A percentile compares a stretch with the other conserved stretches of the same genome.
Conservation (phyloP, 257 asterid genomes). For the Nicotiana obtusifolia region DNA sequence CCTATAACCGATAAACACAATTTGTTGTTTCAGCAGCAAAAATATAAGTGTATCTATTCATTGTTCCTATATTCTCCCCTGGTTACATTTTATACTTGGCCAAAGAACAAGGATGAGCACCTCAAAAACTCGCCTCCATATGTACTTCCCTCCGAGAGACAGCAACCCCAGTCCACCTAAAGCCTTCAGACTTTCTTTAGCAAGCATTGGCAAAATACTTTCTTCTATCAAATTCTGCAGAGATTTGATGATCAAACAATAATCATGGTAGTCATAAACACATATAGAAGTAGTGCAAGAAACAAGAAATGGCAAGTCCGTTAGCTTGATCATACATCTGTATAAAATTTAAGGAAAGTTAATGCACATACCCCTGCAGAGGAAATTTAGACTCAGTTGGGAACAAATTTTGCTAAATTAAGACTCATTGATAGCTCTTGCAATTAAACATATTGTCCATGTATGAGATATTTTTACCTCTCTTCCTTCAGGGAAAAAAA, state of each 20-base stretch:
- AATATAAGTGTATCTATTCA: conserved; percentile 9
- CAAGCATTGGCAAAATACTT: conserved; percentile 92
- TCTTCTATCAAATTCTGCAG: conserved; percentile 70
- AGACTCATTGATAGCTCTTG: not conserved
- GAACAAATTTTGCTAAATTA: not conserved
- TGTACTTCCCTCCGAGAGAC: conserved; percentile 88
- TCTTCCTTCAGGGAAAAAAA: not conserved
- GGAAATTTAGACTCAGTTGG: not conserved
- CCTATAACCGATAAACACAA: conserved; percentile 45
- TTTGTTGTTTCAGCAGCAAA: conserved; percentile 13
- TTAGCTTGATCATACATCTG: not conserved
- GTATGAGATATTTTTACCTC: not conserved
- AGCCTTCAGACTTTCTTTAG: conserved; percentile 89
- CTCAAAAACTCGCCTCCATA: conserved; percentile 91
- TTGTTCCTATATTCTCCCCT: conserved; percentile 7
- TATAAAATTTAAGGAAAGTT: not conserved
- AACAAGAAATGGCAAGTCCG: conserved; percentile 1
- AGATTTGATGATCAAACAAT: not conserved
- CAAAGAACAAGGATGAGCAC: conserved; percentile 32
- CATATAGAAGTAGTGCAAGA: conserved; percentile 14
- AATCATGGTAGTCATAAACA: not conserved
- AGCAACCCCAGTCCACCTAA: conserved; percentile 84
- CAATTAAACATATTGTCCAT: not conserved
- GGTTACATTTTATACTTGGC: conserved; percentile 6
- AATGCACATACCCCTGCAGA: not conserved